Conservation (phyloP, 2,329 filamentous ascomycete genomes). For the Dothidotthia symphoricarpi region DNA sequence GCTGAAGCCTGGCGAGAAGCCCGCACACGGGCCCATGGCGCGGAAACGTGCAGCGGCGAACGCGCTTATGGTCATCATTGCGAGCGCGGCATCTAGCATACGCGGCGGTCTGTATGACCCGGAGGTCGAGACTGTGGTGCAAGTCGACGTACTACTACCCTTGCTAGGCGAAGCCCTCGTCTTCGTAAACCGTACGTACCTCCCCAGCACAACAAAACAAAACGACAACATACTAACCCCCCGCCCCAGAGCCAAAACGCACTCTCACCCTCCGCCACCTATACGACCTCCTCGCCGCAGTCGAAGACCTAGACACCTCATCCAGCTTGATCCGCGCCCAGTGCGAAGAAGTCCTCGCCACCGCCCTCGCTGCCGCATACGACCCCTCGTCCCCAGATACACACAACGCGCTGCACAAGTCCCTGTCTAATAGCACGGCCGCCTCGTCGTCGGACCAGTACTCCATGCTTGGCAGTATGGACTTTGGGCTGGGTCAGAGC, state of each 20-base stretch:
- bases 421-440: conserved; percentile 54
- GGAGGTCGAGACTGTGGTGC: conserved; percentile 75
- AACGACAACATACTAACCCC: conserved; percentile 7
- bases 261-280: conserved; percentile 71
- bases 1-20: conserved; percentile 37
- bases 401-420: conserved; percentile 55
- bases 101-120: conserved; percentile 86
- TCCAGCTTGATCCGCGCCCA: conserved; percentile 68
- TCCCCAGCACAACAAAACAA: neutral
- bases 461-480: conserved; percentile 70
- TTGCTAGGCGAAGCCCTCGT: conserved; percentile 80
- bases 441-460: conserved; percentile 55
- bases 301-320: conserved; percentile 78
- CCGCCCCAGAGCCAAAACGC: conserved; percentile 50
- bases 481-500: conserved; percentile 57
- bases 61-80: conserved; percentile 77
- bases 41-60: conserved; percentile 69
- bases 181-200: conserved; percentile 61
- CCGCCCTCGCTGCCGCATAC: conserved; percentile 69
- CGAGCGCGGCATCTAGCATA: conserved; percentile 85
- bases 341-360: conserved; percentile 74
- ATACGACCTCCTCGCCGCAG: conserved; percentile 70
- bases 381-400: conserved; percentile 32
- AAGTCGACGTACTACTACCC: conserved; percentile 80
- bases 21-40: conserved; percentile 54